A percentile compares a stretch with the other conserved stretches of the same genome.
Conservation (phyloP, 2,329 filamentous ascomycete genomes). For the Calonectria ilicicola region DNA sequence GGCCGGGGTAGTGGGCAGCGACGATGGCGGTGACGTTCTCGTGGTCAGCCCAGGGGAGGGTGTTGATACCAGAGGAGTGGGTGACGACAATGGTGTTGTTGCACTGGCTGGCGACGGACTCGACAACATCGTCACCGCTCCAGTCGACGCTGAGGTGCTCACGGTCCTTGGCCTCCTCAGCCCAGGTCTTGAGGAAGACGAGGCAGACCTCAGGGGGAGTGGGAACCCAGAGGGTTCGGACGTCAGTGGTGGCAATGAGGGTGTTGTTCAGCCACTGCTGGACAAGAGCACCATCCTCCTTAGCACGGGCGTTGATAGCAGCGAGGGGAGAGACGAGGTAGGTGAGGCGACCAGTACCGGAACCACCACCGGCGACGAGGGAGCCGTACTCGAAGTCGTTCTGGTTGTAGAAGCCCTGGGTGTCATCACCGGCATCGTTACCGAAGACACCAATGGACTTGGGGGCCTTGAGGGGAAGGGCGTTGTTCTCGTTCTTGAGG, state of each 20-base stretch:
- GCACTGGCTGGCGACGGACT: conserved; percentile 71
- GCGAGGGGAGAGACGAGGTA: conserved; percentile 52
- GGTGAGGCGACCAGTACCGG: conserved; percentile 53
- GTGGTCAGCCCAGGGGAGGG: conserved; percentile 76
- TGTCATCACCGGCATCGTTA: conserved; percentile 62
- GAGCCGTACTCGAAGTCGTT: conserved; percentile 72
- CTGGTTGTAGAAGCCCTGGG: conserved; percentile 74
- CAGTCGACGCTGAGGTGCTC: conserved; percentile 67
- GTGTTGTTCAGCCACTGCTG: conserved; percentile 62
- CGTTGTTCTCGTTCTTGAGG: conserved; percentile 76
- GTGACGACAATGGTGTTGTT: conserved; percentile 75
- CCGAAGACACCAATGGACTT: conserved; percentile 68
- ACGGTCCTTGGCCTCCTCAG: conserved; percentile 73
- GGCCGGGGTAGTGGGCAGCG: conserved; percentile 77
- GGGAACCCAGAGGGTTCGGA: conserved; percentile 59
- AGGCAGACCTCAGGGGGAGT: conserved; percentile 73
- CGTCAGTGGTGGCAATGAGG: conserved; percentile 49
- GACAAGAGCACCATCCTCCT: conserved; percentile 58
- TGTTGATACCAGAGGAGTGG: conserved; percentile 75
- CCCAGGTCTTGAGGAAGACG: conserved; percentile 75
- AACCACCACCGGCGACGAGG: conserved; percentile 69
- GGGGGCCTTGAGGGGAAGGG: conserved; percentile 70
- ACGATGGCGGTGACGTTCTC: conserved; percentile 75
- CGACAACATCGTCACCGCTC: conserved; percentile 70
- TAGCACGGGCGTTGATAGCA: conserved; percentile 59